Conservation (phyloP, 2,329 filamentous ascomycete genomes). For the Cladobotryum mycophilum region DNA sequence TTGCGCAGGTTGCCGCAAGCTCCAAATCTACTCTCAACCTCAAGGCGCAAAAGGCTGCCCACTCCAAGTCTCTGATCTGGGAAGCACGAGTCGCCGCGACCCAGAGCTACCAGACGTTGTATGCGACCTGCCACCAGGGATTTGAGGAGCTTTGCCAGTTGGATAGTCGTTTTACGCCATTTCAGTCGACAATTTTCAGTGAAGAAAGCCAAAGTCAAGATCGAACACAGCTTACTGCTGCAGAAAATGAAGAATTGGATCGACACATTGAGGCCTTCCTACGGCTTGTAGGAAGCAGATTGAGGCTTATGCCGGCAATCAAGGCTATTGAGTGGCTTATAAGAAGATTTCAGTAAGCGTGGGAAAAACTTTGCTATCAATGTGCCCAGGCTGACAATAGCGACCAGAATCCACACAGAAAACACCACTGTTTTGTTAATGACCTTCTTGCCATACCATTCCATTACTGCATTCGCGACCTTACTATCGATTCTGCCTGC, state of each 20-base stretch:
- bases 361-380: background rate
- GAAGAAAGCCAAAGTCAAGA: constrained; percentile 89
- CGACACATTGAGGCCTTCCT: constrained; percentile 75
- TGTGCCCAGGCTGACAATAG: constrained; percentile 6
- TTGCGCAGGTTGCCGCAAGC: constrained; percentile 84
- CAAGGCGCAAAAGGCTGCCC: constrained; percentile 84
- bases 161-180: constrained; percentile 71
- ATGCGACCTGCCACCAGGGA: constrained; percentile 77
- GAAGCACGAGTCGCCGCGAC: constrained; percentile 75
- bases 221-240: constrained; percentile 71
- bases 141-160: constrained; percentile 88
- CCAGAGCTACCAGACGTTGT: constrained; percentile 87
- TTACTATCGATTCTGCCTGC: constrained; percentile 79
- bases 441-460: constrained; percentile 90
- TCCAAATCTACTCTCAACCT: constrained; percentile 88
- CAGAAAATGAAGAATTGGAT: constrained; percentile 78
- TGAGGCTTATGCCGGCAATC: constrained; percentile 80
- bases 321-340: constrained; percentile 95
- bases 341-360: constrained; percentile 70
- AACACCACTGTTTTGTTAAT: constrained; percentile 74
- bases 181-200: constrained; percentile 77
- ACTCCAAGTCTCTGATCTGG: constrained; percentile 93
- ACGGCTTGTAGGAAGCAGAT: constrained; percentile 65
- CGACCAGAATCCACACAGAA: constrained; percentile 74
- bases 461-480: constrained; percentile 75